Percentiles rank a stretch among this genome's conserved stretches.
Evolutionary conservation across 2,329 filamentous ascomycete genomes (phyloP).

Genomic region (Ascochyta lentis): DNA sequence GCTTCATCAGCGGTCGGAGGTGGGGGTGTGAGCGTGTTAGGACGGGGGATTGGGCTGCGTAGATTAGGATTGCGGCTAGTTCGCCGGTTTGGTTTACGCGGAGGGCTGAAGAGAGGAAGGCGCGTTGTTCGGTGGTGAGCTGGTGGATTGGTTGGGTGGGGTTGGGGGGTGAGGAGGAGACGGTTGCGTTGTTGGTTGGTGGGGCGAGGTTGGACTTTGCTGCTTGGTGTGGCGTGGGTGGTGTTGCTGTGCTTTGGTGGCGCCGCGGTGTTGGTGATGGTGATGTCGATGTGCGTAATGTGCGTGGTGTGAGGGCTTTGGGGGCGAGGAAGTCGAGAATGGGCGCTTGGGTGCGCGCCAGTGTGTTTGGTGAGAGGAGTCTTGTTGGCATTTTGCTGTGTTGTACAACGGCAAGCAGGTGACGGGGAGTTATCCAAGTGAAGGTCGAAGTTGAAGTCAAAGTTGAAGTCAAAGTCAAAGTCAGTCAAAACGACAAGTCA

Average conservation of each 20-base stretch:
- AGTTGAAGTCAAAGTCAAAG: neutral
- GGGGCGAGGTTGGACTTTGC: neutral
- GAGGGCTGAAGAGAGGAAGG: conserved; percentile 59
- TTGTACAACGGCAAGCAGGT: neutral
- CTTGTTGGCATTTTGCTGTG: conserved; percentile 23
- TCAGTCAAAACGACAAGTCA: no score
- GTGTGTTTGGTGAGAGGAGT: conserved; percentile 22
- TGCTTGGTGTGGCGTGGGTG: neutral
- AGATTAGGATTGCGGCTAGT: conserved; percentile 94
- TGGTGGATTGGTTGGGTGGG: conserved; percentile 28
- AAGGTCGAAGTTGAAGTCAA: neutral
- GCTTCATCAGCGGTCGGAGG: conserved; percentile 87
- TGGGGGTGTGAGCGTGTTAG: conserved; percentile 82
- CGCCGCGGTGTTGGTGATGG: conserved; percentile 5
- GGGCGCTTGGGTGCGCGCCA: conserved; percentile 24
- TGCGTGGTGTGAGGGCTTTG: conserved; percentile 19
- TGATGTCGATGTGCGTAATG: neutral
- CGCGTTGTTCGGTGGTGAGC: conserved; percentile 40
- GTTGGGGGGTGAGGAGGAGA: conserved; percentile 5
- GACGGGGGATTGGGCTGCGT: conserved; percentile 85
- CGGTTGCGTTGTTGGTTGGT: conserved; percentile 14
- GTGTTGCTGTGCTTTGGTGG: conserved; percentile 15
- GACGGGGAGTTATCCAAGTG: neutral
- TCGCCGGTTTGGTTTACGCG: conserved; percentile 98
- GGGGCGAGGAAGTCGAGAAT: conserved; percentile 41